A percentile compares a stretch with the other conserved stretches of the same genome.
Evolutionary conservation across 164 flowering plant genomes (phyloP).

Genomic region (Berberis vulgaris): DNA sequence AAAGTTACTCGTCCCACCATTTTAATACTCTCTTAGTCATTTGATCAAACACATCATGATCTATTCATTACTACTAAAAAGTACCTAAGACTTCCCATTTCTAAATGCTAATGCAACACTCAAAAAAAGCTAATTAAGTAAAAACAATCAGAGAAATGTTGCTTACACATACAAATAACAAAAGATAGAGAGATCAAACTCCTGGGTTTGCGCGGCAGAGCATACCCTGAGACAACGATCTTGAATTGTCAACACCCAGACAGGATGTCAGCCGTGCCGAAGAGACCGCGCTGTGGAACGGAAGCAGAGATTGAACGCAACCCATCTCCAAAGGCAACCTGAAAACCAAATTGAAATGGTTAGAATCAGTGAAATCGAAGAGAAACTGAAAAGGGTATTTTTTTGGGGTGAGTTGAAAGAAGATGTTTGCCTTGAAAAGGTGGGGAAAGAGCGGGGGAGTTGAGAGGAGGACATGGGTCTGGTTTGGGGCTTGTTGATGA

Average conservation of each 20-base stretch:
- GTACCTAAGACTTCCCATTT: not conserved
- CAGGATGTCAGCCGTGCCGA: slow-evolving; percentile 83
- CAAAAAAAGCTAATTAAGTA: not conserved
- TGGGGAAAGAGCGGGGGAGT: slow-evolving; percentile 24
- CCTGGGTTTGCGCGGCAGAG: slow-evolving; percentile 86
- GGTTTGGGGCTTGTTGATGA: slow-evolving; percentile 32
- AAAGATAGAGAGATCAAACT: slow-evolving; percentile 56
- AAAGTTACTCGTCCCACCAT: too few species aligned
- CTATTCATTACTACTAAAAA: not conserved
- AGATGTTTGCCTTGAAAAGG: slow-evolving; percentile 30
- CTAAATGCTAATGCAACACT: not conserved
- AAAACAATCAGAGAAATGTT: slow-evolving; percentile 20
- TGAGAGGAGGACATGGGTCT: slow-evolving; percentile 25
- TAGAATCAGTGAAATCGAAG: not conserved
- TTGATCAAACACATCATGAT: not conserved
- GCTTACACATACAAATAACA: slow-evolving; percentile 51
- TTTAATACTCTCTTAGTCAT: not conserved
- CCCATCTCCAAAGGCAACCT: slow-evolving; percentile 53
- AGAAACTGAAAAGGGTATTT: not conserved
- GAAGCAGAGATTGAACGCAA: slow-evolving; percentile 65
- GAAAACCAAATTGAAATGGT: slow-evolving; percentile 17
- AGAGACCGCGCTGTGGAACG: slow-evolving; percentile 70
- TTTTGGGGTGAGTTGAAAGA: not conserved
- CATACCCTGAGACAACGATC: slow-evolving; percentile 96
- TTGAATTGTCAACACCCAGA: slow-evolving; percentile 56